Percentiles rank a stretch among this genome's conserved stretches.
Evolutionary conservation across 371 early-diverging fungal genomes (phyloP).

Genomic region (Sporodiniella umbellata): DNA sequence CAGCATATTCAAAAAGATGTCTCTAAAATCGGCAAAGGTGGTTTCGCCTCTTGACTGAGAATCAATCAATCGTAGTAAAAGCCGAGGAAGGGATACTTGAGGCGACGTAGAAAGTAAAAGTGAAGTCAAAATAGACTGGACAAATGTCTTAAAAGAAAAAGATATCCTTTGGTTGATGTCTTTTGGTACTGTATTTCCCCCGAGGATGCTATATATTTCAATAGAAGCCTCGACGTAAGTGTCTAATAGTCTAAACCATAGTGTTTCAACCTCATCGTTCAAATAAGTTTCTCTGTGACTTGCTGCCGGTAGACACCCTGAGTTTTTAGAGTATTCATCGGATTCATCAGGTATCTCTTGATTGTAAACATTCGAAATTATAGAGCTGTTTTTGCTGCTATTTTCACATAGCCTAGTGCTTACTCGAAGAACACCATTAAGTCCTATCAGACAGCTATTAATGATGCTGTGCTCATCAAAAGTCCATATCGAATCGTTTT

Average conservation of each 20-base stretch:
- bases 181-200: slow-evolving; percentile 6
- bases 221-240: slow-evolving; percentile 55
- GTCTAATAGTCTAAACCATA: slow-evolving; percentile 72
- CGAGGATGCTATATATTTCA: slow-evolving; percentile 29
- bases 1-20: slow-evolving; percentile 72
- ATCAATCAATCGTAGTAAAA: slow-evolving; percentile 61
- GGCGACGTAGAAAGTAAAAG: slow-evolving; percentile 63
- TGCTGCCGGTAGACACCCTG: slow-evolving; percentile 2
- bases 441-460: slow-evolving; percentile 51
- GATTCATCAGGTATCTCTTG: slow-evolving; percentile 1
- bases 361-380: neutral
- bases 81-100: slow-evolving; percentile 64
- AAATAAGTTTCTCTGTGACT: slow-evolving; percentile 6
- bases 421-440: slow-evolving; percentile 60
- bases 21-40: slow-evolving; percentile 72
- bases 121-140: slow-evolving; percentile 62
- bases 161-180: slow-evolving; percentile 42
- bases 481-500: slow-evolving; percentile 33
- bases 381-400: slow-evolving; percentile 35
- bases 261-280: slow-evolving; percentile 50
- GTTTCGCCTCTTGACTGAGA: slow-evolving; percentile 56
- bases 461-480: slow-evolving; percentile 55
- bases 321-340: slow-evolving; percentile 8
- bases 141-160: slow-evolving; percentile 58
- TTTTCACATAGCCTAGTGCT: slow-evolving; percentile 57